A percentile compares a stretch with the other conserved stretches of the same genome.
Conservation (phyloP, 2,329 filamentous ascomycete species). For the Neospermospora avenae region DNA sequence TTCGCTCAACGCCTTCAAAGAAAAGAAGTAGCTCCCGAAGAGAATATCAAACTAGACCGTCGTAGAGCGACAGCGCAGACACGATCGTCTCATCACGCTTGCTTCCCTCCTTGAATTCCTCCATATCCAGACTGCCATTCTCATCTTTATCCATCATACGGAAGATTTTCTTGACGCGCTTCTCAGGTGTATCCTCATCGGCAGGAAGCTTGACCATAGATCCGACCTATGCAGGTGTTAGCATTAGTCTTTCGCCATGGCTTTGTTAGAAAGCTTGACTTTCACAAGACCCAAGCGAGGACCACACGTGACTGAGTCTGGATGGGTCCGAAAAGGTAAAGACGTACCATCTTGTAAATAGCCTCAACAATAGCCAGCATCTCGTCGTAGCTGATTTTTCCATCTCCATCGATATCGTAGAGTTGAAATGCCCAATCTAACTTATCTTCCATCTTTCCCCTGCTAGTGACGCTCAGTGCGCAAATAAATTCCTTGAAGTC, state of each 20-base stretch:
- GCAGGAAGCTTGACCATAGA: slow-evolving; percentile 99
- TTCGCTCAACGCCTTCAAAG: slow-evolving; percentile 7
- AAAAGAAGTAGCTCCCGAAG: not conserved
- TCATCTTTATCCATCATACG: slow-evolving; percentile 99
- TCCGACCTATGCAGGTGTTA: slow-evolving; percentile 64
- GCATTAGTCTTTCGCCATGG: not conserved
- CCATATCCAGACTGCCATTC: slow-evolving; percentile 93
- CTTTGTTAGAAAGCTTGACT: not conserved
- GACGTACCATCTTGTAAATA: slow-evolving; percentile 95
- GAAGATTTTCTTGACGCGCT: slow-evolving; percentile 97
- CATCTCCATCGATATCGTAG: slow-evolving; percentile 98
- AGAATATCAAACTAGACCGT: slow-evolving; percentile 73
- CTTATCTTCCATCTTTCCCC: slow-evolving; percentile 99
- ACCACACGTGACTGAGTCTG: not conserved
- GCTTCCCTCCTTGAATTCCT: slow-evolving; percentile 98
- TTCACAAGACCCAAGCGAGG: not conserved
- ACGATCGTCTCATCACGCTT: slow-evolving; percentile 99
- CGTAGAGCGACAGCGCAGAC: slow-evolving; percentile 91
- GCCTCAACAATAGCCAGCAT: slow-evolving; percentile 99
- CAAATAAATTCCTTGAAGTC: slow-evolving; percentile 99
- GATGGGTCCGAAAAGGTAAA: slow-evolving; percentile 3
- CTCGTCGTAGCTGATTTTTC: slow-evolving; percentile 98
- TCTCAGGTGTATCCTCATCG: slow-evolving; percentile 98
- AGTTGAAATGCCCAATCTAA: slow-evolving; percentile 99
- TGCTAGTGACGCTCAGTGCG: slow-evolving; percentile 91